Evolutionary conservation across 306 rosid species (phyloP).

Genomic region (Vachellia pachyceras): DNA sequence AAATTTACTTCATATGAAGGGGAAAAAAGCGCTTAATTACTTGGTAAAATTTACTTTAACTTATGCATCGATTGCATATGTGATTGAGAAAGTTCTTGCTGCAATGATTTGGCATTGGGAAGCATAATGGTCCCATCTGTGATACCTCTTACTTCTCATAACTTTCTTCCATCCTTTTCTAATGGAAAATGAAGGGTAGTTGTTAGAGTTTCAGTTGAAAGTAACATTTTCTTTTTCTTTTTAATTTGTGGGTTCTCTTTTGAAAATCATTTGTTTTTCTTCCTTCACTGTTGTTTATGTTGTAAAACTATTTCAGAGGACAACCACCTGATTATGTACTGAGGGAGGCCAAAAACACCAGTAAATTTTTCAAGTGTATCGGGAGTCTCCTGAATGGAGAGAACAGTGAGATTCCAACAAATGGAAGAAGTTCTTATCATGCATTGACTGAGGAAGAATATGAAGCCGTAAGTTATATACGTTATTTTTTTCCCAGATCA

Average conservation of each 20-base stretch:
- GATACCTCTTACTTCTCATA: not conserved
- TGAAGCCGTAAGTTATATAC: constrained; percentile 80
- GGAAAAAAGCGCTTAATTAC: not conserved
- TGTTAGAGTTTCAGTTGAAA: constrained; percentile 37
- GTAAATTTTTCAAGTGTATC: constrained; percentile 86
- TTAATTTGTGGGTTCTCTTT: not conserved
- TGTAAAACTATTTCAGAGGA: constrained; percentile 63
- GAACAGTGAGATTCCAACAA: constrained; percentile 58
- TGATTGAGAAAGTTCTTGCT: constrained; percentile 19
- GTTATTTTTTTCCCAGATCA: constrained; percentile 15
- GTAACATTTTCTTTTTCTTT: not conserved
- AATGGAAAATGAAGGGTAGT: not conserved
- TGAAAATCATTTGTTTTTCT: constrained; percentile 19
- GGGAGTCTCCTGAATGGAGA: constrained; percentile 74
- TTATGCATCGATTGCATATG: constrained; percentile 26
- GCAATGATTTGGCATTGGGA: constrained; percentile 14
- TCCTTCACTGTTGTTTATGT: constrained; percentile 28
- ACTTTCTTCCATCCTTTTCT: not conserved
- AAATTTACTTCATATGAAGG: constrained; percentile 1
- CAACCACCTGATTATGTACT: constrained; percentile 96
- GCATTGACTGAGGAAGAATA: constrained; percentile 90
- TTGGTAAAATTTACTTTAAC: constrained; percentile 25
- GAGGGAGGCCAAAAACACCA: constrained; percentile 93
- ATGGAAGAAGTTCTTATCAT: constrained; percentile 70
- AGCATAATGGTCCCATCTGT: not conserved